phyloP scores from a whole-genome alignment of 2,329 filamentous ascomycete genomes.

The Oidium heveae region DNA sequence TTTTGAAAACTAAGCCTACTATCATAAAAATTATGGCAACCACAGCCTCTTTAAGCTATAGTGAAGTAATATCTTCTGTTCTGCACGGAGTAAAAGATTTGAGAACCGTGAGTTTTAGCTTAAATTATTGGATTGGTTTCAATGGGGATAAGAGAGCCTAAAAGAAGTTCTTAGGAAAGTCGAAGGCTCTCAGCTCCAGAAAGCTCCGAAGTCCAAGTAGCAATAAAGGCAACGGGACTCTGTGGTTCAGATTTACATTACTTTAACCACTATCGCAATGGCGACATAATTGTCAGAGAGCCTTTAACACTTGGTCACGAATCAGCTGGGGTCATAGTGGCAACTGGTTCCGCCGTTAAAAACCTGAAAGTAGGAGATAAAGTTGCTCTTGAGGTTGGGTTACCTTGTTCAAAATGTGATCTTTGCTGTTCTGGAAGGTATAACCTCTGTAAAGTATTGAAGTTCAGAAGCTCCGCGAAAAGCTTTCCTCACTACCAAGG shows the following conservation, averaged over 20 bases:
- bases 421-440: constrained; percentile 76
- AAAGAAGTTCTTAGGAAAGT: constrained; percentile 8
- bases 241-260: constrained; percentile 96
- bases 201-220: constrained; percentile 48
- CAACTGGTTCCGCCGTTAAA: constrained; percentile 55
- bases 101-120: neutral
- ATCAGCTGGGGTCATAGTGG: constrained; percentile 61
- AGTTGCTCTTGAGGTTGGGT: constrained; percentile 80
- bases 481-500: constrained; percentile 15
- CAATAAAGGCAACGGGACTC: constrained; percentile 81
- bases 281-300: constrained; percentile 73
- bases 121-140: neutral
- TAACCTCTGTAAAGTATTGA: constrained; percentile 56
- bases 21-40: too few relatives aligned
- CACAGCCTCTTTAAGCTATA: too few relatives aligned
- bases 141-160: neutral
- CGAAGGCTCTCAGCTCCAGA: constrained; percentile 8
- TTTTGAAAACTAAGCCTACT: too few relatives aligned
- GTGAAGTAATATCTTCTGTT: neutral
- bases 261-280: constrained; percentile 86
- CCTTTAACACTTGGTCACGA: constrained; percentile 89
- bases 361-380: constrained; percentile 61
- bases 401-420: constrained; percentile 75
- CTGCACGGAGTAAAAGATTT: neutral
- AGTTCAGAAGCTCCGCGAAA: constrained; percentile 15